A percentile compares a stretch with the other conserved stretches of the same genome.
Evolutionary conservation across 768 basidiomycete species (phyloP).

Genomic region (Mycena olivaceomarginata): DNA sequence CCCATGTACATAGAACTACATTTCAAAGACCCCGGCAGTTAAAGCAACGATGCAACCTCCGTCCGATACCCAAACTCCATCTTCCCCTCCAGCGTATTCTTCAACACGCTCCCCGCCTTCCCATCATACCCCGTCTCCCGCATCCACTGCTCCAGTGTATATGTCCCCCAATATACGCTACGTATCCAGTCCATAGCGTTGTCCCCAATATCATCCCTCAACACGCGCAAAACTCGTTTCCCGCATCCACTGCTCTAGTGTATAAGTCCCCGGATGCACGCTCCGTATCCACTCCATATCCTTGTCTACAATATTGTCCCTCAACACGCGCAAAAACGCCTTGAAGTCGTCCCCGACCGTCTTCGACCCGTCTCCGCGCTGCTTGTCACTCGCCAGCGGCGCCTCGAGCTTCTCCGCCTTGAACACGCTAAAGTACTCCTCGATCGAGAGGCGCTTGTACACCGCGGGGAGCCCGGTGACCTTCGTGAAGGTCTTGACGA

Average conservation of each 20-base stretch:
- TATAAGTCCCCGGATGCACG: constrained; percentile 51
- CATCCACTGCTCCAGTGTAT: constrained; percentile 62
- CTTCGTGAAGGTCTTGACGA: constrained; percentile 51
- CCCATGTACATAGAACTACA: background rate
- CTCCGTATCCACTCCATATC: constrained; percentile 58
- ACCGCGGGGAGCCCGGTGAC: constrained; percentile 35
- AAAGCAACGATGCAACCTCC: constrained; percentile 2
- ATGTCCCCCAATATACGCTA: no score
- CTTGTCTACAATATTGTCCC: constrained; percentile 55
- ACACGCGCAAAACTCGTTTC: no score
- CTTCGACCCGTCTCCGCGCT: constrained; percentile 31
- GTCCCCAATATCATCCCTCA: no score
- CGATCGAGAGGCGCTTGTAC: constrained; percentile 11
- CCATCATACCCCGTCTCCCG: constrained; percentile 29
- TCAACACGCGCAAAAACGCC: constrained; percentile 55
- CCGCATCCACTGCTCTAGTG: constrained; percentile 44
- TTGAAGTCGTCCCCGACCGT: constrained; percentile 51
- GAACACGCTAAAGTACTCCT: constrained; percentile 30
- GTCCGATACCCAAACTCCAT: background rate
- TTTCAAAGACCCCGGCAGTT: background rate
- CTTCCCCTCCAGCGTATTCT: constrained; percentile 6
- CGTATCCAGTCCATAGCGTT: no score
- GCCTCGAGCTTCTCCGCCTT: constrained; percentile 25
- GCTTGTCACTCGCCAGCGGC: constrained; percentile 34
- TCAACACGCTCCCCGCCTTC: background rate